Evolutionary conservation across 2,329 filamentous ascomycete species (phyloP).

Genomic region (Orbilia blumenaviensis): DNA sequence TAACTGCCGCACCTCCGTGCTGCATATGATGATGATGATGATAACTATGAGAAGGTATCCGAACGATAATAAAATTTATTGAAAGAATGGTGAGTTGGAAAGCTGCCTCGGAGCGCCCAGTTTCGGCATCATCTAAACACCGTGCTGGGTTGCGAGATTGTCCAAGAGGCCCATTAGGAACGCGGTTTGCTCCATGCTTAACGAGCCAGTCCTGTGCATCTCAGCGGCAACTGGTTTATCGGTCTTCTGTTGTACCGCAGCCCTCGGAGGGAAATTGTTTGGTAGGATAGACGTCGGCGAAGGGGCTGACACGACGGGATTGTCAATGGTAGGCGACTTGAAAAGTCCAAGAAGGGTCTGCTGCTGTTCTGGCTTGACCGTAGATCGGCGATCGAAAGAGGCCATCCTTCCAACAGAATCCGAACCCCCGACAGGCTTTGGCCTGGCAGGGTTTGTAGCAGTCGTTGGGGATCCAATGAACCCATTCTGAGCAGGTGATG

Average conservation of each 20-base stretch:
- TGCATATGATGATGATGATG: conserved; percentile 4
- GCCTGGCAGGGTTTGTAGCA: background rate
- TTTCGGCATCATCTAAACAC: too few relatives aligned
- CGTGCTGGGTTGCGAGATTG: conserved; percentile 43
- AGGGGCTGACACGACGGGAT: background rate
- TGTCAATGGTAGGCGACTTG: conserved; percentile 42
- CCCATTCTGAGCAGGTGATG: conserved; percentile 25
- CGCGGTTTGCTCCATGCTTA: conserved; percentile 42
- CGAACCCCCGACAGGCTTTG: background rate
- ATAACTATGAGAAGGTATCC: background rate
- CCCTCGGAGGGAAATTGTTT: background rate
- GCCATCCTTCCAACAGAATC: conserved; percentile 23
- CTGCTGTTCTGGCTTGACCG: conserved; percentile 55
- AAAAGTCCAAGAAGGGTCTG: conserved; percentile 57
- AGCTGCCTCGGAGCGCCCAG: too few relatives aligned
- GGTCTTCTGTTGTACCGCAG: background rate
- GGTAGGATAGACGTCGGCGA: background rate
- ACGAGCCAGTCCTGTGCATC: conserved; percentile 32
- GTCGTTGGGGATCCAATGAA: conserved; percentile 2
- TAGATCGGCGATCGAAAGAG: conserved; percentile 56
- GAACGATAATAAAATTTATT: too few relatives aligned
- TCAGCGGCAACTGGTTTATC: conserved; percentile 27
- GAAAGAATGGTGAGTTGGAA: too few relatives aligned
- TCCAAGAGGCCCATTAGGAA: conserved; percentile 48
- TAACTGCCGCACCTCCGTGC: background rate